Conservation (phyloP, 73 alveolate genomes). For the Tetrahymena thermophila region DNA sequence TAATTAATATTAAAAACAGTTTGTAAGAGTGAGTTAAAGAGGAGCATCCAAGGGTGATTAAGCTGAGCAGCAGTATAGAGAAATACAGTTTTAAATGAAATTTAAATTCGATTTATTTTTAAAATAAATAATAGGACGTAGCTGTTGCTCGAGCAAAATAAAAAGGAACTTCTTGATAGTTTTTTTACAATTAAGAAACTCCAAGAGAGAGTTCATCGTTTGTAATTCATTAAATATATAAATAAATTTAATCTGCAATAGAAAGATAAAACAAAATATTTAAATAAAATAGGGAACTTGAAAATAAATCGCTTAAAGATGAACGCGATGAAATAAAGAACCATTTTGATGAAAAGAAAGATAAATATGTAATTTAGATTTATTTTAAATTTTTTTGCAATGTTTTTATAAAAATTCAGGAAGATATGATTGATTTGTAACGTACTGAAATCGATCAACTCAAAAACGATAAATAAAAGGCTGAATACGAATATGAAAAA, state of each 20-base stretch:
- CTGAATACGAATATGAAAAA: constrained; percentile 27
- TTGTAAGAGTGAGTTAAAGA: background rate
- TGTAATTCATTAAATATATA: background rate
- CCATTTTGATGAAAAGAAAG: background rate
- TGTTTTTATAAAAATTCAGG: background rate
- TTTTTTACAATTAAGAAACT: background rate
- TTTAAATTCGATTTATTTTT: background rate
- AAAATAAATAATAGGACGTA: background rate
- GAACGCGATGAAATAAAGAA: background rate
- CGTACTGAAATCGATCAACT: constrained; percentile 28
- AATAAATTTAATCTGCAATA: background rate
- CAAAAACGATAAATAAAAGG: constrained; percentile 22
- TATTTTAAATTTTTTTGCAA: background rate
- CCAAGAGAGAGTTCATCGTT: background rate
- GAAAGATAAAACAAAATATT: background rate
- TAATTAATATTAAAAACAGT: background rate
- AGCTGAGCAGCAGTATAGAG: background rate
- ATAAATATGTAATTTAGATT: background rate
- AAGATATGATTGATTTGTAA: constrained; percentile 25
- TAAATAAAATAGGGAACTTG: background rate
- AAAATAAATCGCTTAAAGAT: background rate
- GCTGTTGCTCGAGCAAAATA: background rate
- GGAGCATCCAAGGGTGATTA: background rate
- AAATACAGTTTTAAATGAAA: background rate
- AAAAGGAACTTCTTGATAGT: background rate